These are phyloP conservation scores for Fusarium ambrosium DNA, from an alignment of 2,329 filamentous ascomycete genomes.

Conservation along the genomic window DNA sequence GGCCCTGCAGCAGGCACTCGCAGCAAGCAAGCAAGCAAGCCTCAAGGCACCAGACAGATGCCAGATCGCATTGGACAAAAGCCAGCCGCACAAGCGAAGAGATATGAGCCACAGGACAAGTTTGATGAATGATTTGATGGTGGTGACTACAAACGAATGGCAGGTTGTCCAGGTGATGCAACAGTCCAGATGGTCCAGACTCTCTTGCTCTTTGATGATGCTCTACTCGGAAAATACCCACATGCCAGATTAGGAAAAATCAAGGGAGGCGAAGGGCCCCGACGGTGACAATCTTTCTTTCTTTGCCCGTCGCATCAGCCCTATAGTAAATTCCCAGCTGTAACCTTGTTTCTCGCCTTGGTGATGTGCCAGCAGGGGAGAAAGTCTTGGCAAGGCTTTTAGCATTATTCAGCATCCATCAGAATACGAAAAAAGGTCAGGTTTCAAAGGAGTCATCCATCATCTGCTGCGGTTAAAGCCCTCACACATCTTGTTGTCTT, in stretches of 20 bases:
- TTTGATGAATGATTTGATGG: neutral
- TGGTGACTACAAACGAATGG: neutral
- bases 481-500: slow-evolving; percentile 30
- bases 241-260: slow-evolving; percentile 14
- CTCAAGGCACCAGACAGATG: slow-evolving; percentile 2
- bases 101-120: neutral
- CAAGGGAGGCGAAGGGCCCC: slow-evolving; percentile 1
- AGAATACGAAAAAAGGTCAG: neutral
- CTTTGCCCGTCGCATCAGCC: slow-evolving; percentile 21
- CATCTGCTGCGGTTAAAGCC: neutral
- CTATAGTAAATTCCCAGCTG: slow-evolving; percentile 10
- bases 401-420: neutral
- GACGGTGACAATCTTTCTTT: neutral
- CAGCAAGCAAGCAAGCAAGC: neutral
- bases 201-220: neutral
- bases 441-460: neutral
- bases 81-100: neutral
- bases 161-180: neutral
- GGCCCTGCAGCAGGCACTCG: slow-evolving; percentile 28
- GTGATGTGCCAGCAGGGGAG: neutral
- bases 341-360: neutral
- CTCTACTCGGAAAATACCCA: slow-evolving; percentile 7
- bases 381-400: slow-evolving; percentile 1
- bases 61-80: slow-evolving; percentile 11
- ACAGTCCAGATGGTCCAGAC: slow-evolving; percentile 7